A percentile compares a stretch with the other conserved stretches of the same genome.
Evolutionary conservation across 192 early-diverging fungal species (phyloP).

Genomic region (Coemansia sp.): DNA sequence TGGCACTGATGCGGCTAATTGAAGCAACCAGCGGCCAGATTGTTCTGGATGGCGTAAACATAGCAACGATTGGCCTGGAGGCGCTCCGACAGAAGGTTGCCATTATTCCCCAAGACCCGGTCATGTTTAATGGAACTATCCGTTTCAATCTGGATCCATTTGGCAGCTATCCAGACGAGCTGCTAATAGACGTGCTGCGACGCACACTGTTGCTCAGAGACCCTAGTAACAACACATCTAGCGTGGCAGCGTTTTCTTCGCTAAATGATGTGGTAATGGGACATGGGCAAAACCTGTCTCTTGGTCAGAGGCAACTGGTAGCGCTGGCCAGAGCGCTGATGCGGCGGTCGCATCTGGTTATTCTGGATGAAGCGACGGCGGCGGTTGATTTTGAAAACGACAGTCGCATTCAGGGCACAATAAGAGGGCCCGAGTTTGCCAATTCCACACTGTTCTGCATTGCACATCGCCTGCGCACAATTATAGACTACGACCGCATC

Average conservation of each 20-base stretch:
- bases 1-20: constrained; percentile 73
- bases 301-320: constrained; percentile 75
- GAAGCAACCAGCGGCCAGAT: constrained; percentile 65
- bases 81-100: constrained; percentile 71
- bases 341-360: constrained; percentile 63
- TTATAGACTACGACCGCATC: constrained; percentile 82
- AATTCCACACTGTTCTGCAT: constrained; percentile 72
- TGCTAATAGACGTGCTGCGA: constrained; percentile 24
- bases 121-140: constrained; percentile 70
- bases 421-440: constrained; percentile 70
- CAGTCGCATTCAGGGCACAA: constrained; percentile 76
- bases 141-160: constrained; percentile 89
- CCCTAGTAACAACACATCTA: neutral
- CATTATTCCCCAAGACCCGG: constrained; percentile 87
- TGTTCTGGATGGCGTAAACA: constrained; percentile 74
- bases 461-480: constrained; percentile 83
- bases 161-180: constrained; percentile 59
- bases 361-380: constrained; percentile 88
- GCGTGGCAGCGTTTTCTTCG: constrained; percentile 10
- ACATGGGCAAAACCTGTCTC: constrained; percentile 74
- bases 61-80: constrained; percentile 67
- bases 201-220: constrained; percentile 25
- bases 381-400: constrained; percentile 85
- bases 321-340: constrained; percentile 74
- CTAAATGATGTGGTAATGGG: constrained; percentile 44